Conservation (phyloP, 2,329 filamentous ascomycete genomes). For the Epichloe gansuensis region DNA sequence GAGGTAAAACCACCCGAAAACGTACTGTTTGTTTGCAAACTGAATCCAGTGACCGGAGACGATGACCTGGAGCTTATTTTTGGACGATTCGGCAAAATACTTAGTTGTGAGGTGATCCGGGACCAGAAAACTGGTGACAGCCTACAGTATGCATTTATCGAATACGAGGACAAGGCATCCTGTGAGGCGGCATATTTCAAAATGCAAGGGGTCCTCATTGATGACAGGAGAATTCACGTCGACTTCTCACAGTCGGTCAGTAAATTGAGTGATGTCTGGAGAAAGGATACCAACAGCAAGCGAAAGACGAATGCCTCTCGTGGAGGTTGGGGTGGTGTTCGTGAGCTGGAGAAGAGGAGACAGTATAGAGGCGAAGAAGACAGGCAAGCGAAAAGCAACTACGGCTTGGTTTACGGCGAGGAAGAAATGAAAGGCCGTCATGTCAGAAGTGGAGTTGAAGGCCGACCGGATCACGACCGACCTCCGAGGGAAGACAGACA, state of each 20-base stretch:
- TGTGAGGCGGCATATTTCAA: constrained; percentile 97
- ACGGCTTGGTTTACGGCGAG: constrained; percentile 72
- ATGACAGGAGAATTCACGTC: constrained; percentile 94
- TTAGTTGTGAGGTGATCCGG: constrained; percentile 91
- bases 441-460: constrained; percentile 23
- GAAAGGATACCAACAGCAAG: constrained; percentile 73
- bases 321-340: constrained; percentile 85
- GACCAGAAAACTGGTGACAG: constrained; percentile 91
- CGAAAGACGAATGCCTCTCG: constrained; percentile 41
- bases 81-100: constrained; percentile 85
- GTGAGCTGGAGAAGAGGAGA: constrained; percentile 73
- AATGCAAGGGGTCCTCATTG: constrained; percentile 95
- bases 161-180: constrained; percentile 83
- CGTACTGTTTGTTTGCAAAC: constrained; percentile 93
- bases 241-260: constrained; percentile 94
- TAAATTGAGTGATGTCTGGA: constrained; percentile 81
- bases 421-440: constrained; percentile 48
- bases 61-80: constrained; percentile 94
- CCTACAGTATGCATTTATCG: constrained; percentile 94
- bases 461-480: constrained; percentile 12
- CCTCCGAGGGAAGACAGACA: constrained; percentile 2
- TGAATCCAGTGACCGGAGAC: constrained; percentile 92
- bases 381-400: constrained; percentile 34
- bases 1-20: constrained; percentile 97
- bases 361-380: constrained; percentile 68